Evolutionary conservation across 2,329 filamentous ascomycete species (phyloP), one percentile per base, ranked within the genome.

Genomic region (Neonectria neomacrospora): DNA sequence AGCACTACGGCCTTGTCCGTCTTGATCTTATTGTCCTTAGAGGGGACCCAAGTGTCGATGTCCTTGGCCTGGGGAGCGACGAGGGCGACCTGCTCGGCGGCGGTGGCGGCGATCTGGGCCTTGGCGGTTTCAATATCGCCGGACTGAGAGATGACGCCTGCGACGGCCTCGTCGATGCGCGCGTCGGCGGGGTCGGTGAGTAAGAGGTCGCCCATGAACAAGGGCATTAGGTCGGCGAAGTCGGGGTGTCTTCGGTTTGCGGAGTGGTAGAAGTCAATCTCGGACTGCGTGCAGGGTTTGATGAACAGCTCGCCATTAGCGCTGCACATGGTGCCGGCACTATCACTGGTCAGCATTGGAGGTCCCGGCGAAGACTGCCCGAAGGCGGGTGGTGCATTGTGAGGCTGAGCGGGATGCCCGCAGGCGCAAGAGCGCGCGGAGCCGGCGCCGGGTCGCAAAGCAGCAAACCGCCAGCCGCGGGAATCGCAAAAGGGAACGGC

Each of bases 221-320:
- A 85, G 48, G 96, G 95, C 84, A 98, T 95, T 72, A 95, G 87
- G 23, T 90, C 86, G 54, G 89, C 86, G 73, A 98, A 93, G 2
- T 90, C 88, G 30, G 89, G 87, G 75, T 97, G 91, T 22, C 85
- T 80, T 34, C 86, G 79, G 54, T 79, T 78, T 28, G 89, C 90
- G 41, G 88, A 87, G 76, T 97, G 88, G 83, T 99, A 99, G 79
- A 99, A 99, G 47, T 89, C 85, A 72, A 98, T 88, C 80, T 99
- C 96, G 67, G 89, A 85, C 66, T 88, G 81, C 0, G 92, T 97
- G 78, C 95, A 98, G 18, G 96, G 96, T 80, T 99, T 99, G 76
- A 97, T 93, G 76, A 99, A 92, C 34, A 98, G 84, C 67, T 91
- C 88, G 76, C 96, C 96, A 56, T 92, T 89, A 58, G 86, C 84